Evolutionary conservation across 306 rosid species (phyloP), one percentile per base, ranked within the genome.

Genomic region (Acmispon strigosus): DNA sequence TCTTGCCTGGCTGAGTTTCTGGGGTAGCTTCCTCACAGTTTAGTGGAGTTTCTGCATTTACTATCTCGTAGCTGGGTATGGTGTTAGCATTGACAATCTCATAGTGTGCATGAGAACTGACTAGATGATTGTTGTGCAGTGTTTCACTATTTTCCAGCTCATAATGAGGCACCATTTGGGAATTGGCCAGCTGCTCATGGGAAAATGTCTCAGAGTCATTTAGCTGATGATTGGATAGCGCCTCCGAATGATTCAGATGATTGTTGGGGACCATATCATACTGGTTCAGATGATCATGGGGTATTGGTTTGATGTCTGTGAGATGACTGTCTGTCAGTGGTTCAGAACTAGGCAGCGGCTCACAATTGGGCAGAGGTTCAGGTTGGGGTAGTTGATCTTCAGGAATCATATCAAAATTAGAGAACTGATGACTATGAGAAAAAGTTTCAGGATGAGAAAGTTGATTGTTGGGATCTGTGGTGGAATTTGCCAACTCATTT

Each of bases 1-100:
- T 83, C 87, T 87, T 90, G 76, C 44, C 84, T 32, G 97, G 97
- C 82, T 86, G 99, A 39, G 84, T 76, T 52, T 90, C 97, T 11
- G 83, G 83, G 47, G 69, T 69, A 53, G 44, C 63, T 56, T 73
- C 82, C 78, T 87, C 96, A 55, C 50, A 55, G 73, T 74, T 84
- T 36, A 43, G 65, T 5, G 70, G 84, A 41, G 77, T 71, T 13
- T 69, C 76, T 8, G 80, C 84, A 80, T 63, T 80, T 39, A 80
- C 68, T 20, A 83, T 76, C 78, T 80, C 84, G 9, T 80, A 79
- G 62, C 78, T 72, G 42, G 87, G 84, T 16, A 51, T 18, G 18
- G 27, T 50, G 8, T 58, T 63, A 57, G 74, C 50, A 52, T 43
- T 57, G 52, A 54, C 69, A 10, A 78, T 37, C 80, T 76, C 83